Evolutionary conservation across 1,139 yeast species (phyloP).

Genomic region (Yamadazyma buinensis): DNA sequence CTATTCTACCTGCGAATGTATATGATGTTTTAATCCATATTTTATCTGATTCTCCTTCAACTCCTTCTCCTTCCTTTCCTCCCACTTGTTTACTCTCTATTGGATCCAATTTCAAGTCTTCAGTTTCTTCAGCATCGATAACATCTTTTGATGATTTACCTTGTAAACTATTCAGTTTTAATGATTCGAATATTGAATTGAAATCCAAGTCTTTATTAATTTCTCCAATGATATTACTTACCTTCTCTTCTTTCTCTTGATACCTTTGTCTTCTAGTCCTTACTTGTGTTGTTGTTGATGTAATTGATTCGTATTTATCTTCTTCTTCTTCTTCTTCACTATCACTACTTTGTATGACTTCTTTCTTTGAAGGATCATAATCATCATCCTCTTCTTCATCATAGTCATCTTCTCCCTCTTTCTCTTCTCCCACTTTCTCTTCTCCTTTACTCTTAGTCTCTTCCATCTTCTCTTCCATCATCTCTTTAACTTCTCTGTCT

Average conservation of each 20-base stretch:
- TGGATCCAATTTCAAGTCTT: background rate
- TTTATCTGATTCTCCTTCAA: constrained; percentile 24
- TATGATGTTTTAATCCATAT: constrained; percentile 74
- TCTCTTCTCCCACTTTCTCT: background rate
- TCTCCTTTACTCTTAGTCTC: too few species aligned
- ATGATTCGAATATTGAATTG: constrained; percentile 31
- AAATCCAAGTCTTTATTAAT: constrained; percentile 27
- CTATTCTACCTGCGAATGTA: constrained; percentile 84
- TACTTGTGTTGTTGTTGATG: constrained; percentile 30
- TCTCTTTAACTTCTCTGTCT: background rate
- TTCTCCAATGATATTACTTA: constrained; percentile 26
- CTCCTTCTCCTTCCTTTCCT: constrained; percentile 21
- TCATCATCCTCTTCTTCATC: constrained; percentile 67
- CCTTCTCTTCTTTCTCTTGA: constrained; percentile 13
- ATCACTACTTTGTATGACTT: constrained; percentile 21
- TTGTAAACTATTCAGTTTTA: constrained; percentile 16
- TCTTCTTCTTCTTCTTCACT: constrained; percentile 23
- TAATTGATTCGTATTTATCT: constrained; percentile 32
- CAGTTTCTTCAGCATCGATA: too few species aligned
- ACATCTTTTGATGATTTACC: constrained; percentile 4
- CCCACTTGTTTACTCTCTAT: constrained; percentile 15
- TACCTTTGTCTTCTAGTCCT: constrained; percentile 36
- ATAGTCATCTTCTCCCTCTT: constrained; percentile 17
- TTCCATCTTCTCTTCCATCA: background rate
- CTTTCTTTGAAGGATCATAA: constrained; percentile 53